Base-by-base conservation (phyloP, 371 early-diverging fungal genomes). In the Sporodiniella umbellata region DNA sequence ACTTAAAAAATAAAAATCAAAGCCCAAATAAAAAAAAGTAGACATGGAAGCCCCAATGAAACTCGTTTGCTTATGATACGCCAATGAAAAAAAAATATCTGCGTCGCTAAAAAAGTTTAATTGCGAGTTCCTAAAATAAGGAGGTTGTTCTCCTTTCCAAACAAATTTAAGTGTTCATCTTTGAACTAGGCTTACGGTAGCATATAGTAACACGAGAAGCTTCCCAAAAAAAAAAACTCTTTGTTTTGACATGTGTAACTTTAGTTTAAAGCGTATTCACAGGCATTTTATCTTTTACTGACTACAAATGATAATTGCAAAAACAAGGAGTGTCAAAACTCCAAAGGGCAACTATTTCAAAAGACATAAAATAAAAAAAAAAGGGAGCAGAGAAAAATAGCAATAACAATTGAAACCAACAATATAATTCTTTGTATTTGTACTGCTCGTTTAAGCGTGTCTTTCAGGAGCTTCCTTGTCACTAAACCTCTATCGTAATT, bases 1-100 rank as follows among this genome's bases (percentile, higher is more conserved):
- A 45, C 30, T 31, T 18, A 45, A 31, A 33, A 45, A 15, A 45
- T 31, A 45, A 31, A 23, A 15, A 45, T 28, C 35, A 35, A 35
- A 35, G 35, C 35, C 35, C 35, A 35, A 35, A 35, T n/a, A 28
- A 28, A 28, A 28, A n/a, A 28, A 7, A 35, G 15, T 11, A 35
- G 35, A 35, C 35, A n/a, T 35, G 35, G n/a, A 35, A 35, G 35
- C 35, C 35, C 35, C 15, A 35, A 35, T 35, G 15, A 35, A 11
- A n/a, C 15, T n/a, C 15, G 35, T 35, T 5, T 35, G 35, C 35
- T 8, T 35, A 14, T 8, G n/a, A 35, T 35, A 15, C 35, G 35
- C 35, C 35, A 35, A 35, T 35, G n/a, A 35, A 35, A 35, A n/a
- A 35, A 35, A 14, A 35, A 35, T 35, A 35, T 35, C n/a, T 35